Base-by-base conservation (phyloP, 2,329 filamentous ascomycete genomes). In the Verticillium alfalfae region DNA sequence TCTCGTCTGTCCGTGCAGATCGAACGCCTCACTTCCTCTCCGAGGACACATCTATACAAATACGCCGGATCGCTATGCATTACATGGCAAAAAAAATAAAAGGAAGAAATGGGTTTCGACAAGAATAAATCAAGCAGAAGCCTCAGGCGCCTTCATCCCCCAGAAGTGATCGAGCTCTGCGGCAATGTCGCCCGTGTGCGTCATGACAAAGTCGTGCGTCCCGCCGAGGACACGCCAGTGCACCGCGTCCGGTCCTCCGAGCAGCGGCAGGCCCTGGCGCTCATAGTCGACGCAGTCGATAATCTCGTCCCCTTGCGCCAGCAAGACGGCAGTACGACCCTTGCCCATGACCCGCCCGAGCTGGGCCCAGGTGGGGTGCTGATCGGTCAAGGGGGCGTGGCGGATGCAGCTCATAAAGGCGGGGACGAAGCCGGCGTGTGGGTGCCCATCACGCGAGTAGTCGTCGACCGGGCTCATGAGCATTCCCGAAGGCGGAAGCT, bases 141-240 rank as follows among this genome's bases (percentile, higher is more conserved):
- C 34, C 55, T 57, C 55, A 18, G 55, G 34, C 10, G 39, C 56
- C 56, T 64, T 49, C 45, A 65, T 34, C 3, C 68, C 74, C 82
- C 82, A 86, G 62, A 83, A 79, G 36, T 73, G 71, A 61, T 81
- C 79, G 10, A 87, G 73, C 61, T 76, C 76, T 52, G 71, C 68
- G 62, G 85, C 66, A 12, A 83, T 79, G 39, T 74, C 69, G 7
- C 71, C 67, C 0, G 76, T 70, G 62, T 82, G 78, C n/a, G 84
- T 85, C 75, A 87, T 86, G 16, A 86, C 84, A 66, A 88, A 88
- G 65, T 88, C 85, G 67, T 88, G 86, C 1, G 79, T 81, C 1
- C 83, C 84, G 0, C 79, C 78, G 1, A 88, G 73, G 12, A 83
- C 70, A 38, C 74, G 77, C 79, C 83, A 86, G 52, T 74, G 71